Conservation (phyloP, 192 early-diverging fungal species). For the Backusella circina region DNA sequence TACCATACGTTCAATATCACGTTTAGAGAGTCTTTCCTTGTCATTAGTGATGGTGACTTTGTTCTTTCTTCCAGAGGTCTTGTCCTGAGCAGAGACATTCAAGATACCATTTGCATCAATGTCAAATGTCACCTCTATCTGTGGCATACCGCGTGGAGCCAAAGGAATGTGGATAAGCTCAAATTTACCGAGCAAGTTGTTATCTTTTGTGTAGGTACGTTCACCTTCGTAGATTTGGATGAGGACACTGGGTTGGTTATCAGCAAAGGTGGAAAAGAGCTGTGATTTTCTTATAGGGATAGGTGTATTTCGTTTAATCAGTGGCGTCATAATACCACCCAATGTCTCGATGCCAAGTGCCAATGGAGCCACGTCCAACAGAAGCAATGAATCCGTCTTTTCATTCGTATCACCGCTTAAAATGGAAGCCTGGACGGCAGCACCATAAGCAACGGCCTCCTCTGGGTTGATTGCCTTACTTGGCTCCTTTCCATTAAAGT, state of each 20-base stretch:
- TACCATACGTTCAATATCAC: constrained; percentile 97
- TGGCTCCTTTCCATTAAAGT: constrained; percentile 95
- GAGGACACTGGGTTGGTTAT: constrained; percentile 93
- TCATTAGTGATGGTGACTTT: constrained; percentile 95
- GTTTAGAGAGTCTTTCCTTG: constrained; percentile 90
- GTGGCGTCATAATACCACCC: constrained; percentile 93
- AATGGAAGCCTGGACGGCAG: constrained; percentile 92
- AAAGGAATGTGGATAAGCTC: constrained; percentile 93
- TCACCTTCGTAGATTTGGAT: constrained; percentile 98
- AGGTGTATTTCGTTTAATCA: constrained; percentile 87
- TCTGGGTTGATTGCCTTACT: constrained; percentile 97
- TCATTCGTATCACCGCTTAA: constrained; percentile 61
- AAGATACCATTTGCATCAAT: constrained; percentile 93
- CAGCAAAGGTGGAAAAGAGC: constrained; percentile 93
- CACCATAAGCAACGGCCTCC: constrained; percentile 97
- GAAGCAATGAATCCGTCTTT: constrained; percentile 59
- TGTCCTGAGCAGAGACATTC: constrained; percentile 90
- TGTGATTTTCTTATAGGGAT: constrained; percentile 97
- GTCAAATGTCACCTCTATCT: constrained; percentile 97
- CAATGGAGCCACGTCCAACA: constrained; percentile 93
- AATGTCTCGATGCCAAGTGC: constrained; percentile 97
- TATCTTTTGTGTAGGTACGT: constrained; percentile 94
- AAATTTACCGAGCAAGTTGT: constrained; percentile 96
- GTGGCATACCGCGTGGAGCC: constrained; percentile 91
- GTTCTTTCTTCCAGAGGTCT: constrained; percentile 93